Base-by-base conservation (phyloP, 1,284 basidiomycete species). In the Grifola frondosa region DNA sequence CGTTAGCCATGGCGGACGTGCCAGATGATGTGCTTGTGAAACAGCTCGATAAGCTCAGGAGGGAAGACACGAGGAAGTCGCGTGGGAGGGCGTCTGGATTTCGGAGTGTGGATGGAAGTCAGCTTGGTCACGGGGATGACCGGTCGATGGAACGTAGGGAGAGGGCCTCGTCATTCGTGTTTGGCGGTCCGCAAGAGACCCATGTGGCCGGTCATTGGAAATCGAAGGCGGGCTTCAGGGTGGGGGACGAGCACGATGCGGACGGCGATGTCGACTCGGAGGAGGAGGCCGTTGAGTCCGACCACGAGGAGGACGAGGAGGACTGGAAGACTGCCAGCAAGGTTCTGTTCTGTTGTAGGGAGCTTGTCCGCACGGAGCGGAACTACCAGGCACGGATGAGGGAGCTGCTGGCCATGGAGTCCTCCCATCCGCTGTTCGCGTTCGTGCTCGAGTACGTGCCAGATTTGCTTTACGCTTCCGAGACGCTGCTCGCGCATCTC, bases 351-450 rank as follows among this genome's bases (percentile, higher is more conserved):
- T 70, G 71, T 56, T 71, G 76, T 37, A 66, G 77, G 28, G 84
- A 87, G 62, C 71, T 87, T 35, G 69, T 87, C 20, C 70, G 77
- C 31, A 86, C 84, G 3, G 84, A 86, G 59, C 73, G 74, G 45
- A 79, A 71, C 48, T 87, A 86, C 56, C 72, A 79, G 42, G 63
- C 67, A 2, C 72, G 74, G 9, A 60, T 86, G 34, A 66, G 65
- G 17, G 58, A 69, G 34, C 63, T 84, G 33, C 61, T 49, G 15
- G 23, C 52, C 19, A 53, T 59, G 6, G 53, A 73, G 63, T 67
- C 70, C 1, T 48, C 57, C 4, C 61, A 64, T 7, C 65, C 73
- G 3, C 78, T 78, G 11, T 78, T 81, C 4, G 63, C 74, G 16
- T 65, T 80, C 10, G 76, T 86, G 67, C 57, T 71, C 15, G 63